These are phyloP conservation scores for Naganishia liquefaciens DNA, from an alignment of 1,284 basidiomycete genomes.

Conservation along the genomic window DNA sequence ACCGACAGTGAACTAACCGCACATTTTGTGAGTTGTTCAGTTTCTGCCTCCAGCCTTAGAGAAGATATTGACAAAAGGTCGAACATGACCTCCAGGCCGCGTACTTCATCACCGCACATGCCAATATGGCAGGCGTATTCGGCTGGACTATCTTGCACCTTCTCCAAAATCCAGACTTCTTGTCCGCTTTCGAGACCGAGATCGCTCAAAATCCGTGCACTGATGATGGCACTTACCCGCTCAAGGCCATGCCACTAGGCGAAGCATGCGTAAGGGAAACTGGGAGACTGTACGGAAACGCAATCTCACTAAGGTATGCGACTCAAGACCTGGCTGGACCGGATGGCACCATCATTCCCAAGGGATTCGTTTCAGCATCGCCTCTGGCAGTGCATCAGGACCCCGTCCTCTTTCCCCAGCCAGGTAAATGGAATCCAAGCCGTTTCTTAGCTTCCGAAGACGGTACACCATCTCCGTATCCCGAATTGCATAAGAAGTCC, in stretches of 20 bases:
- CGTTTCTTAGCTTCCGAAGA: constrained; percentile 2
- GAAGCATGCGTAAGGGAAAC: constrained; percentile 24
- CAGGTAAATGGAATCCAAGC: constrained; percentile 14
- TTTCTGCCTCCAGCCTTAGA: not conserved
- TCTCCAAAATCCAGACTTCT: constrained; percentile 11
- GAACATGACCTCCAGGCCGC: too few species aligned
- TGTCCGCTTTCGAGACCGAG: constrained; percentile 17
- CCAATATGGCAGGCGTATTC: constrained; percentile 2
- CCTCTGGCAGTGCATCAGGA: constrained; percentile 8
- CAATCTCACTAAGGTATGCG: constrained; percentile 6
- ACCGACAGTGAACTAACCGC: not conserved
- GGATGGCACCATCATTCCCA: constrained; percentile 13
- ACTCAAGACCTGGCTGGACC: constrained; percentile 3
- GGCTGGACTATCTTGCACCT: constrained; percentile 22
- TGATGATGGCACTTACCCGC: constrained; percentile 4
- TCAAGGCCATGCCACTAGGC: constrained; percentile 21
- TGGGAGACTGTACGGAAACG: constrained; percentile 11
- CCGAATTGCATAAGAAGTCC: not conserved
- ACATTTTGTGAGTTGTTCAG: constrained; percentile 7
- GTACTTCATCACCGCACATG: constrained; percentile 3
- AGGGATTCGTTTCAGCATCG: constrained; percentile 9
- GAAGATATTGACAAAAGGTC: too few species aligned
- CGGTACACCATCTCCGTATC: not conserved
- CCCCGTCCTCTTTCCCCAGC: constrained; percentile 1
- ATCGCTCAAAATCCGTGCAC: constrained; percentile 1